A percentile compares a stretch with the other conserved stretches of the same genome.
Evolutionary conservation across 352 stramenopile genomes (phyloP).

Genomic region (Pythium pectinolyticum): DNA sequence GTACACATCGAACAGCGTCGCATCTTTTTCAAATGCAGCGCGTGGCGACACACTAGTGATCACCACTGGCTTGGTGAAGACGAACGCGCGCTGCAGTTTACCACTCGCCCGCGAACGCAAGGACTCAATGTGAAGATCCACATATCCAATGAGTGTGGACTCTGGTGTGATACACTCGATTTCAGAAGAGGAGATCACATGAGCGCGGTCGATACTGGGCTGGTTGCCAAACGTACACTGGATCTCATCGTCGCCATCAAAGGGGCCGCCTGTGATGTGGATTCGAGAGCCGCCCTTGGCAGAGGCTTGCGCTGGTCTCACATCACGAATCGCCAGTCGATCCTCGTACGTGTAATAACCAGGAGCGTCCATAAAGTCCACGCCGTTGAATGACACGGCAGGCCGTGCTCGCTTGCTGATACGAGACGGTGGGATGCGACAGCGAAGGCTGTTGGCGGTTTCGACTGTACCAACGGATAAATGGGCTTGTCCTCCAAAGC

Average conservation of each 20-base stretch:
- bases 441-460: constrained; percentile 37
- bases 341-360: constrained; percentile 41
- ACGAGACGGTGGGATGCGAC: constrained; percentile 37
- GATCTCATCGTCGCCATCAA: constrained; percentile 43
- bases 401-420: constrained; percentile 30
- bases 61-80: constrained; percentile 39
- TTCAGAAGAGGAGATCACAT: constrained; percentile 41
- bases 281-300: constrained; percentile 62
- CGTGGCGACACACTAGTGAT: constrained; percentile 45
- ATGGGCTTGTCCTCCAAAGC: constrained; percentile 12
- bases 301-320: constrained; percentile 50
- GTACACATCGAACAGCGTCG: constrained; percentile 60
- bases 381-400: constrained; percentile 64
- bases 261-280: constrained; percentile 52
- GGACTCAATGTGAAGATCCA: constrained; percentile 27
- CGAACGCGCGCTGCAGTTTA: constrained; percentile 35
- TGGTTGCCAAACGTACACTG: constrained; percentile 47
- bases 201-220: constrained; percentile 22
- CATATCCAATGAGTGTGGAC: constrained; percentile 12
- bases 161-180: constrained; percentile 45
- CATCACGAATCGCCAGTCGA: constrained; percentile 30
- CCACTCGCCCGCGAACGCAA: constrained; percentile 26
- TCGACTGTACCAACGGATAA: constrained; percentile 37
- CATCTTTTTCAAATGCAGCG: constrained; percentile 39
- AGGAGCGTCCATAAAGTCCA: constrained; percentile 45